Conservation (phyloP, 2,329 filamentous ascomycete genomes). For the Bipolaris victoriae region DNA sequence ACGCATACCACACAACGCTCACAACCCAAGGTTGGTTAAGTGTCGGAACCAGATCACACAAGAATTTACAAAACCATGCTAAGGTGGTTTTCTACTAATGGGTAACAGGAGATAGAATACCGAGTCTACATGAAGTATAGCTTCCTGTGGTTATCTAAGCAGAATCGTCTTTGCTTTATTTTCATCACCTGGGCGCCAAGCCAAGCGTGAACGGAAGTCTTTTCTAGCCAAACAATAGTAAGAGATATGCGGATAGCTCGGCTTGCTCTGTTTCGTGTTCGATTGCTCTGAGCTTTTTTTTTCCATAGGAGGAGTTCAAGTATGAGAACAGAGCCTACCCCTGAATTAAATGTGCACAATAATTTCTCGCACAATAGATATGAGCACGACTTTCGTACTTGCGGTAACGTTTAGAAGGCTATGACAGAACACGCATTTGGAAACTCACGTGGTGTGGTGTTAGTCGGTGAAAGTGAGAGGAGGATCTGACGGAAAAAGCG, state of each 20-base stretch:
- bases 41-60: no score
- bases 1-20: not conserved
- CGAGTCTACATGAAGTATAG: not conserved
- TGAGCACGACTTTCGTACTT: not conserved
- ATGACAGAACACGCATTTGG: not conserved
- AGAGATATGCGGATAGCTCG: not conserved
- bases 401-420: not conserved
- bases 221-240: not conserved
- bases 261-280: not conserved
- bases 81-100: not conserved
- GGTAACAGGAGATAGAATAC: not conserved
- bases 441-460: not conserved
- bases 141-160: not conserved
- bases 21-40: not conserved
- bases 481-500: conserved; percentile 13
- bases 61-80: not conserved
- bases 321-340: conserved; percentile 1
- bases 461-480: conserved; percentile 12
- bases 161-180: not conserved
- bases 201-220: not conserved
- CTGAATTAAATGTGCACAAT: conserved; percentile 6
- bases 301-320: not conserved
- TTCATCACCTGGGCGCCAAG: not conserved
- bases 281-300: not conserved
- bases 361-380: not conserved